Evolutionary conservation across 345 rosid genomes (phyloP).

Genomic region (Rhodamnia rubescens): DNA sequence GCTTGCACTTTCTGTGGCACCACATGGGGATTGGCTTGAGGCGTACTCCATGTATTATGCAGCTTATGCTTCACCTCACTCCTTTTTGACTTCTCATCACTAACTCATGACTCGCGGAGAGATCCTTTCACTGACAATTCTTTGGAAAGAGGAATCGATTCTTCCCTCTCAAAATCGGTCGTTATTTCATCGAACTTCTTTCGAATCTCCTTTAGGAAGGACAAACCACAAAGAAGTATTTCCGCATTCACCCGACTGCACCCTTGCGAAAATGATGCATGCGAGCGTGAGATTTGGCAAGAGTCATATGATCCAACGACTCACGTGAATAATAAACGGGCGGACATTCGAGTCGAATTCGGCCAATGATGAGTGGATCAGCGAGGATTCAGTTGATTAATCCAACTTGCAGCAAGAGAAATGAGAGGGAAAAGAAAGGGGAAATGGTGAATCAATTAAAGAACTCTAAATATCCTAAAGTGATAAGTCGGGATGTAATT

Average conservation of each 20-base stretch:
- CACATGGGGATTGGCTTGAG: not conserved
- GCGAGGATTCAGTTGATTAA: not conserved
- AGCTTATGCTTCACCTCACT: not conserved
- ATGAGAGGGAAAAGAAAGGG: too few relatives aligned
- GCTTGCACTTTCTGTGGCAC: not conserved
- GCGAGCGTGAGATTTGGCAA: not conserved
- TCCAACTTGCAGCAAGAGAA: not conserved
- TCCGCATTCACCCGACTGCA: not conserved
- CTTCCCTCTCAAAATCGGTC: not conserved
- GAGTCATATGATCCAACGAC: not conserved
- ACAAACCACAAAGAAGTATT: not conserved
- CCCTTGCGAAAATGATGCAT: not conserved
- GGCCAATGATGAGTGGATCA: not conserved
- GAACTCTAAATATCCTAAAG: not conserved
- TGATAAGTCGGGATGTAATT: not conserved
- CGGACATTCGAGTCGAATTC: not conserved
- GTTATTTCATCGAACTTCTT: not conserved
- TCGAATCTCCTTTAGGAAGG: not conserved
- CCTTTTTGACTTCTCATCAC: not conserved
- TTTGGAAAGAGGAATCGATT: not conserved
- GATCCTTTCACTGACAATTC: not conserved
- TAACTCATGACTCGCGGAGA: not conserved
- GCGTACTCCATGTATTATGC: not conserved
- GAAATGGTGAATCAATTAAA: not conserved
- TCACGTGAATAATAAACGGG: not conserved